These are phyloP conservation scores for Cucumis cinereus DNA, from an alignment of 306 rosid genomes.

Conservation along the genomic window DNA sequence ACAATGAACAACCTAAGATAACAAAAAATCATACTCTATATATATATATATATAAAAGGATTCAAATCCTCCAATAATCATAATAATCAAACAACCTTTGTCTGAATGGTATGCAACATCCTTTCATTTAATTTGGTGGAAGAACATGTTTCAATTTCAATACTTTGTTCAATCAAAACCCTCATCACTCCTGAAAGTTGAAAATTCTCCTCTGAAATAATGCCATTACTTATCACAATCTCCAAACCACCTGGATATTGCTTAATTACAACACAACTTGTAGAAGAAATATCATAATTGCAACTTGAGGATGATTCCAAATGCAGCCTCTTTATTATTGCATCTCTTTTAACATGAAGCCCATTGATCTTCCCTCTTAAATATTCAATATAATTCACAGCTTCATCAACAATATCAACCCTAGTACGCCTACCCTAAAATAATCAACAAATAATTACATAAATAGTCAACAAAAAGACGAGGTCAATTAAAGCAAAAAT, in stretches of 20 bases:
- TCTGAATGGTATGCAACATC: conserved; percentile 20
- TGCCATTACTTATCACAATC: conserved; percentile 12
- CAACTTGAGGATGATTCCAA: neutral
- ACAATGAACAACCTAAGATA: neutral
- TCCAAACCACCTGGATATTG: conserved; percentile 18
- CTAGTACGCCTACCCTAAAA: conserved; percentile 65
- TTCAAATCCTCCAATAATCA: neutral
- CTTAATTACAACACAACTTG: neutral
- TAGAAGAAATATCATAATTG: neutral
- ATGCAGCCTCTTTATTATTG: conserved; percentile 17
- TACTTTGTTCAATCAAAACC: conserved; percentile 17
- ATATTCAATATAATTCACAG: conserved; percentile 47
- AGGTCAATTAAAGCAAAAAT: neutral
- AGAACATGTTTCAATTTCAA: conserved; percentile 10
- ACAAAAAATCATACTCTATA: neutral
- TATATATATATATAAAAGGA: neutral
- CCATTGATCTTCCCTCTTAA: conserved; percentile 27
- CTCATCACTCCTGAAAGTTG: conserved; percentile 20
- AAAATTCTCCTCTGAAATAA: neutral
- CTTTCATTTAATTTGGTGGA: conserved; percentile 21
- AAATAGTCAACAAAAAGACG: neutral
- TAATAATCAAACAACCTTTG: conserved; percentile 16
- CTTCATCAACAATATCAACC: conserved; percentile 48
- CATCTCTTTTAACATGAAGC: conserved; percentile 29
- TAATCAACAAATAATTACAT: neutral